Base-by-base conservation (phyloP, 1,139 yeast genomes). In the Lipomyces yarrowii region DNA sequence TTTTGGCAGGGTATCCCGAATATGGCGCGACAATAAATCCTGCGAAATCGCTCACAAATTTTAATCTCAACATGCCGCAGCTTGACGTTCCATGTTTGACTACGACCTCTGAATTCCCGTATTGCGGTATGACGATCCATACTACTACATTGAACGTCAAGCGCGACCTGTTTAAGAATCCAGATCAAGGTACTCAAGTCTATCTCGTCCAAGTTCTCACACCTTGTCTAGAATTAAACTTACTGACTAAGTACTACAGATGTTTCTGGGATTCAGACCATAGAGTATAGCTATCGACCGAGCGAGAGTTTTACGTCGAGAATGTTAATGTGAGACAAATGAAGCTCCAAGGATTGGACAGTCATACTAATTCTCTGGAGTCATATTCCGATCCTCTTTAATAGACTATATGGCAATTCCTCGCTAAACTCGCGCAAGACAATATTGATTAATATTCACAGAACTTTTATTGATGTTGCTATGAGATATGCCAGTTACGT, bases 1-100 rank as follows among this genome's bases (percentile, higher is more conserved):
- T 15, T 2, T 42, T 10, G 21, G 8, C 8, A 18, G 83, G 83
- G 0, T 83, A 88, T 59, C 75, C 78, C 0, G 80, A 80, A 0
- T 89, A 84, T 74, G 93, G 93, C 2, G 87, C 91, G 0, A 75
- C 70, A 21, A 81, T 87, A 5, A 91, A 91, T 69, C 77, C 79
- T 7, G 76, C 78, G 10, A 93, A 92, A 73, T 85, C 90, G 0
- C 69, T 75, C 3, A 73, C 75, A 6, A 81, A 76, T 63, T 74
- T 78, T 57, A 69, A 65, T 3, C 39, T 59, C 2, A 18, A 42
- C 4, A 37, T 61, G 11, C 33, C 57, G 11, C 59, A 59, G 4
- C 39, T 52, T 11, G 26, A 42, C 18, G 65, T 65, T 26, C 69
- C 68, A 21, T 23, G 53, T 7, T 58, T 70, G 15, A 56, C 48